Evolutionary conservation across 129 eudicot genomes (phyloP), one percentile per base, ranked within the genome.

Genomic region (Tagetes patula): DNA sequence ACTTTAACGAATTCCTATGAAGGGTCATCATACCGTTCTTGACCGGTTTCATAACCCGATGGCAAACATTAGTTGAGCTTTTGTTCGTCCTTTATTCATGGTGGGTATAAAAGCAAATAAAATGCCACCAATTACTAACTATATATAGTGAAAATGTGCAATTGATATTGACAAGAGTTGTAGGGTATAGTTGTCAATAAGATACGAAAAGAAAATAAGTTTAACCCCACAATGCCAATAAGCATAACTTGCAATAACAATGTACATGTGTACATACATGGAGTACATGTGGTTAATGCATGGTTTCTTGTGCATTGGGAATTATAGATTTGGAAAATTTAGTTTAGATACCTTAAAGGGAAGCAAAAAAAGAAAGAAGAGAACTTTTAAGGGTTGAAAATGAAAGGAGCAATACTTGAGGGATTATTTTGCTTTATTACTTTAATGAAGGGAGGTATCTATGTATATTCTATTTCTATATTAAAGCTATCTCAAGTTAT

Each of bases 381-480:
- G 13, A 55, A 42, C 58, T 73, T 74, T 68, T 74, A 42, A 62
- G 71, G 27, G 64, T 9, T 75, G 75, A 74, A 70, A 60, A 47
- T 61, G 80, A 75, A 34, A 67, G 70, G 74, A 66, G 76, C 20
- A 66, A 81, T 73, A 75, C 76, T 64, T 27, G 70, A 79, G 73
- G 81, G 79, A 39, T 64, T 60, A 46, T 45, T 70, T 76, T 73
- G 78, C 63, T 80, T 63, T 65, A 54, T 73, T 56, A 62, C 80
- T 80, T 85, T 83, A 53, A 46, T 65, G 85, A 73, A 79, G 71
- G 77, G 74, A n/a, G 39, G 77, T 64, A 36, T 64, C 38, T 32
- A 40, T 83, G 80, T 65, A 84, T 86, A 72, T 84, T 81, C 83
- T 83, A 71, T 79, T 64, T 69, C 36, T 27, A 40, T 79, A 56